Evolutionary conservation across 495 filamentous ascomycete species (phyloP), one percentile per base, ranked within the genome.

Genomic region (Entonaema liquescens): DNA sequence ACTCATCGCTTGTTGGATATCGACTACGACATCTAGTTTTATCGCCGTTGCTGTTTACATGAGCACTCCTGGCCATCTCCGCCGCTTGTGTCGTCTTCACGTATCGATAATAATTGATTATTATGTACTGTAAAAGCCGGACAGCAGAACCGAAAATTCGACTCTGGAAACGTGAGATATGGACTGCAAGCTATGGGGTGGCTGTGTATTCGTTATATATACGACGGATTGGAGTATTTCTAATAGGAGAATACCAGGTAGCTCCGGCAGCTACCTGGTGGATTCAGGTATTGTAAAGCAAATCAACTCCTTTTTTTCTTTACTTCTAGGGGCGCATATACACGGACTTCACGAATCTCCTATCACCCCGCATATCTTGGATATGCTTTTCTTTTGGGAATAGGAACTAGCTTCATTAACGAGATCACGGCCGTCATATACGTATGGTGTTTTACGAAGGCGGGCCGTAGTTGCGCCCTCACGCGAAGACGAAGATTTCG

Each of bases 241-340:
- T 35, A 8, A 62, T 57, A 57, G 42, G 50, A 56, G n/a, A 6
- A 36, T 56, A 44, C 31, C 31, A 65, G 38, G 15, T 64, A 64
- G 65, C 70, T 68, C 70, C 64, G 70, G 65, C 40, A 72, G 70
- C 60, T 68, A 68, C 21, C 26, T 47, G 23, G 49, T 6, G 6
- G 29, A 56, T 56, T 23, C 15, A 23, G 23, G 25, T 26, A 15
- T 28, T 53, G 25, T n/a, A 25, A 23, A 33, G 53, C 53, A 31
- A 28, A 1, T 15, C n/a, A 0, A 17, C 35, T 35, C 28, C 28
- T 19, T 31, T 21, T 56, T 33, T 29, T 35, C 8, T 35, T 17
- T 19, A 19, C 15, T 19, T 35, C n/a, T 6, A 35, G 53, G 28
- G 53, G 29, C 2, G 28, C n/a, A 35, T 29, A 35, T 56, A 31